Evolutionary conservation across 208 protist species (phyloP), one percentile per base, ranked within the genome.

Genomic region (Trypanosoma vivax): DNA sequence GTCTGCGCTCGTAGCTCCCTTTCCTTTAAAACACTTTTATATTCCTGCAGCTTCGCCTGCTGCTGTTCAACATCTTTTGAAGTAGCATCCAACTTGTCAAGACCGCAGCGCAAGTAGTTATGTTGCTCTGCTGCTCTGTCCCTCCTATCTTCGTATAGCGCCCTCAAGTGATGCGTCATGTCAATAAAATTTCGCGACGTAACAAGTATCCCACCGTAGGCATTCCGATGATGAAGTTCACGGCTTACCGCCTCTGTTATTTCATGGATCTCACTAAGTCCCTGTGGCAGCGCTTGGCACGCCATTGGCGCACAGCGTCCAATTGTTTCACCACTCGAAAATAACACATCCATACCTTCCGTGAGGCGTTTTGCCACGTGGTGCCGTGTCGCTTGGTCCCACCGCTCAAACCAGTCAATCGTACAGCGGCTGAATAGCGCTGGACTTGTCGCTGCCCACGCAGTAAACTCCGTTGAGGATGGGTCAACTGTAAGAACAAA

Each of bases 401-500:
- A 99, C 57, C 99, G 97, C 28, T 97, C 98, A 65, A 99, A 99
- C 97, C 98, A 99, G 78, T 99, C 97, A 40, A 99, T 90, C 6
- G 98, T 98, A 79, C 98, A 99, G 14, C 97, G 91, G 77, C 99
- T 99, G 76, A 99, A 99, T 21, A 99, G 85, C 18, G 98, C 98
- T 11, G 98, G 98, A 33, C 96, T 99, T 14, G 97, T 95, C 18
- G 96, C 83, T 1, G 92, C 79, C 50, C 97, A 87, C 30, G 89
- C 91, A 11, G 92, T 76, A 58, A 99, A 98, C 50, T 98, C 97
- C 35, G 87, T 76, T 4, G 76, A 91, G 27, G 94, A 81, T n/a
- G 98, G 98, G 74, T 99, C 99, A 79, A 99, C 99, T 21, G 98
- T 99, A 65, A 99, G 99, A 16, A 99, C 93, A 10, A 99, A 92